Evolutionary conservation across 2,329 filamentous ascomycete genomes (phyloP), one percentile per base, ranked within the genome.

Genomic region (Fusarium sarcochroum): DNA sequence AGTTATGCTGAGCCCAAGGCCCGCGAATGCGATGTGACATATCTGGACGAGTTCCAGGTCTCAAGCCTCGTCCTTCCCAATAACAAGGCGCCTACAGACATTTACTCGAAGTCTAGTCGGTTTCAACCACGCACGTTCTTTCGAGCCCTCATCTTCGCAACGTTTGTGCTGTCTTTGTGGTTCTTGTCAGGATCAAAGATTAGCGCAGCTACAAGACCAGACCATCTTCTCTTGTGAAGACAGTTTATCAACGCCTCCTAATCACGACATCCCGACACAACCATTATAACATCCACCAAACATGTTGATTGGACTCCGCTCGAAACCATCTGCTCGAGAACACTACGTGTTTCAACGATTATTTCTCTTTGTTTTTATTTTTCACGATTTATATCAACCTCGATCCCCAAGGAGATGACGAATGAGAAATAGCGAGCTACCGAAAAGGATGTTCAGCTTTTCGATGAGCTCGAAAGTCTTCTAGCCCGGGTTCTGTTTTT

Each of bases 1-100:
- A 81, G 82, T 2, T 94, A 90, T 70, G 88, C 89, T 1, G 80
- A 83, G 34, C 86, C 86, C 20, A 91, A 91, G 76, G 77, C 84
- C 17, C 86, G 89, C 41, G 86, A 89, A 13, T 85, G 85, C 37
- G 89, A 91, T 63, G 71, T 90, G 46, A 80, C 84, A 18, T 91
- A 90, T 74, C 85, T 91, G 61, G 80, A 77, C 40, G 75, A 79
- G 32, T 89, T 90, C 66, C 76, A 85, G 9, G 69, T 76, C n/a
- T 76, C 77, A 37, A 74, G 82, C 23, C 77, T 84, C 14, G 68
- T 69, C 15, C 65, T 56, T 10, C 50, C 57, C 11, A 64, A 48
- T 20, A 41, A 23, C 15, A 20, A 27, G 6, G 5, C 18, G 40
- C 15, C 34, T 7, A 70, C 44, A 4, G 60, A 65, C 2, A 44